These are phyloP conservation scores for Tarenaya hassleriana DNA, from an alignment of 345 rosid genomes.

Conservation along the genomic window DNA sequence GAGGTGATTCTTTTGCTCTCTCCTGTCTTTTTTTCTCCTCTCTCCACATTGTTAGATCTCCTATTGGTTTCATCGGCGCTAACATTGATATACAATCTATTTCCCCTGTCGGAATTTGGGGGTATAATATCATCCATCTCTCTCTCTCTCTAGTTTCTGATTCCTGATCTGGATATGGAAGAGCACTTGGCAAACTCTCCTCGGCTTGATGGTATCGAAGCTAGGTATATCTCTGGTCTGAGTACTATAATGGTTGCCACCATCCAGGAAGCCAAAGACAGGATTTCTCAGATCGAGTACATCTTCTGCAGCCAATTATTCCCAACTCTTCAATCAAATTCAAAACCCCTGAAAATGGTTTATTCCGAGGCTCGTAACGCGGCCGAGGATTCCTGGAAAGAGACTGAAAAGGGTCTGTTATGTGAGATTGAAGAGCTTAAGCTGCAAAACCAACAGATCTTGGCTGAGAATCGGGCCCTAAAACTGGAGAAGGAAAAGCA, in stretches of 20 bases:
- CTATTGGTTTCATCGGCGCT: too few species aligned
- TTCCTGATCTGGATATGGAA: conserved; percentile 26
- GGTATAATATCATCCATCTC: too few species aligned
- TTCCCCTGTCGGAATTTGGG: too few species aligned
- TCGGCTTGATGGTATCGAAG: conserved; percentile 36
- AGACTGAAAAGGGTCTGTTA: conserved; percentile 41
- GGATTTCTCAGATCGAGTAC: conserved; percentile 86
- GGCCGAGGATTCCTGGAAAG: conserved; percentile 52
- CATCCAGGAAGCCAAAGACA: conserved; percentile 83
- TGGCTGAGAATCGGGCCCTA: conserved; percentile 38
- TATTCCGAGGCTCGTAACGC: conserved; percentile 45
- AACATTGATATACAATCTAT: too few species aligned
- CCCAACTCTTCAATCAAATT: conserved; percentile 54
- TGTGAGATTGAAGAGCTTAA: conserved; percentile 45
- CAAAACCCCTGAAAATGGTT: conserved; percentile 44
- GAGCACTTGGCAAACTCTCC: conserved; percentile 19
- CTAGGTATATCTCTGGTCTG: conserved; percentile 50
- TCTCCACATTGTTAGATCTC: too few species aligned
- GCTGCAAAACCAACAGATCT: conserved; percentile 36
- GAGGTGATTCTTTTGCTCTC: too few species aligned
- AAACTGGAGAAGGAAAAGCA: conserved; percentile 38
- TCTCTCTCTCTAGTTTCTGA: too few species aligned
- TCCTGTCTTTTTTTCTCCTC: too few species aligned
- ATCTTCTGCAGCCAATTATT: conserved; percentile 81
- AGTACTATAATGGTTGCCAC: conserved; percentile 78